Evolutionary conservation across 2,329 filamentous ascomycete genomes (phyloP).

Genomic region (Magnaporthiopsis rhizophila): DNA sequence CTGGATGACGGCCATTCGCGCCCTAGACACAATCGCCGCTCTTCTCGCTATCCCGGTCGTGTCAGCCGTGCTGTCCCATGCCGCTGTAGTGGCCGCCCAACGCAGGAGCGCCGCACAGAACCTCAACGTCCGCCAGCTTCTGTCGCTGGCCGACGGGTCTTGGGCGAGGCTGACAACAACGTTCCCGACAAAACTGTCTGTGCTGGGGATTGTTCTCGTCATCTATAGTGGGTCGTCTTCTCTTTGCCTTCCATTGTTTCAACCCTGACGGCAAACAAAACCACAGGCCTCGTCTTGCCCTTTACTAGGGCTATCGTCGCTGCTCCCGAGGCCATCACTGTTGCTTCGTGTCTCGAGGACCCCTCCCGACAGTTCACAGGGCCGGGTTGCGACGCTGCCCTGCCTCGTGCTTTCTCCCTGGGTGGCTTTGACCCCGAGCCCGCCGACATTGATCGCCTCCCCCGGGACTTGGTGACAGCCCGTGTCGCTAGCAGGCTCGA

Average conservation of each 20-base stretch:
- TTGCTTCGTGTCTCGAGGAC: conserved; percentile 3
- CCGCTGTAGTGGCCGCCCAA: conserved; percentile 9
- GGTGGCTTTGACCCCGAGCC: neutral
- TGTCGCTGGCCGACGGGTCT: conserved; percentile 9
- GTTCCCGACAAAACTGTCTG: neutral
- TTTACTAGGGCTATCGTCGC: neutral
- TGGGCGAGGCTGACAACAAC: neutral
- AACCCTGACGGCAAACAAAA: neutral
- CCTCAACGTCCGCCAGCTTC: conserved; percentile 8
- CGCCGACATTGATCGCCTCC: neutral
- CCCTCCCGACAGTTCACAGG: neutral
- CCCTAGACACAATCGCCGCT: conserved; percentile 9
- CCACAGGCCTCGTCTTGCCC: neutral
- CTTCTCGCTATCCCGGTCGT: conserved; percentile 12
- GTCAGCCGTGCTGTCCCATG: conserved; percentile 8
- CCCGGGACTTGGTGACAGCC: neutral
- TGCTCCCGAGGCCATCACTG: neutral
- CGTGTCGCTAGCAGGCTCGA: neutral
- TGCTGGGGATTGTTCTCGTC: neutral
- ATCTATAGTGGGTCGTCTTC: neutral
- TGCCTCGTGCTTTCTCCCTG: neutral
- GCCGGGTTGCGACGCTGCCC: neutral
- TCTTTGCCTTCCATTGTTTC: neutral
- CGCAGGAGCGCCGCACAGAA: conserved; percentile 2
- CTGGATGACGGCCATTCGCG: conserved; percentile 6